phyloP scores from a whole-genome alignment of 2,329 filamentous ascomycete genomes.

The Neobulgaria alba region DNA sequence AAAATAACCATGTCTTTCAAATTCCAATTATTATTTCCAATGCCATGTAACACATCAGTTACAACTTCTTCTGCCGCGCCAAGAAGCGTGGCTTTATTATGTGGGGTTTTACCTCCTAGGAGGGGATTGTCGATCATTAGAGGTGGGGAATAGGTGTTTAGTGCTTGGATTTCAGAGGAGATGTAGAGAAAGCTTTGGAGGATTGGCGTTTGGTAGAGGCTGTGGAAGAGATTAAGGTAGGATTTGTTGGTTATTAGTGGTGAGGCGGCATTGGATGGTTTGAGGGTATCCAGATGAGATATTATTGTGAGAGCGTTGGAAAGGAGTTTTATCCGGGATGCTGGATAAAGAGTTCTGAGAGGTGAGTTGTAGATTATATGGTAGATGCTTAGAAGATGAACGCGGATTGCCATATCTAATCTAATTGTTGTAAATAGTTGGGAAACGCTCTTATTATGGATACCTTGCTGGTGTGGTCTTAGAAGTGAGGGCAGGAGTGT shows the following conservation, averaged over 20 bases:
- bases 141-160: too few species aligned
- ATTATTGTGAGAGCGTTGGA: slow-evolving; percentile 14
- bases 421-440: slow-evolving; percentile 14
- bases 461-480: background rate
- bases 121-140: too few species aligned
- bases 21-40: slow-evolving; percentile 25
- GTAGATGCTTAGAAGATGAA: slow-evolving; percentile 14
- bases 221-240: slow-evolving; percentile 18
- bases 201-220: slow-evolving; percentile 15
- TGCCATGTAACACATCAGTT: slow-evolving; percentile 22
- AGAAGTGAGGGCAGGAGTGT: slow-evolving; percentile 7
- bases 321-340: slow-evolving; percentile 13
- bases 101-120: slow-evolving; percentile 4
- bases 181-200: slow-evolving; percentile 14
- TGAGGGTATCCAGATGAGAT: slow-evolving; percentile 17
- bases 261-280: slow-evolving; percentile 15
- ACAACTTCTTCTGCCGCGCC: slow-evolving; percentile 27
- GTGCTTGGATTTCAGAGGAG: slow-evolving; percentile 15
- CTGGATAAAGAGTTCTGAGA: slow-evolving; percentile 7
- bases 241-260: slow-evolving; percentile 14
- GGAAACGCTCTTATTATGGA: slow-evolving; percentile 8
- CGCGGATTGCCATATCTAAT: slow-evolving; percentile 13
- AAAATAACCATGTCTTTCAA: slow-evolving; percentile 28
- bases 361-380: slow-evolving; percentile 9
- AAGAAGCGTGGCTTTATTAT: slow-evolving; percentile 23